Percentiles rank a stretch among this genome's conserved stretches.
phyloP scores from a whole-genome alignment of 164 flowering plant genomes.

The Magnolia officinalis region DNA sequence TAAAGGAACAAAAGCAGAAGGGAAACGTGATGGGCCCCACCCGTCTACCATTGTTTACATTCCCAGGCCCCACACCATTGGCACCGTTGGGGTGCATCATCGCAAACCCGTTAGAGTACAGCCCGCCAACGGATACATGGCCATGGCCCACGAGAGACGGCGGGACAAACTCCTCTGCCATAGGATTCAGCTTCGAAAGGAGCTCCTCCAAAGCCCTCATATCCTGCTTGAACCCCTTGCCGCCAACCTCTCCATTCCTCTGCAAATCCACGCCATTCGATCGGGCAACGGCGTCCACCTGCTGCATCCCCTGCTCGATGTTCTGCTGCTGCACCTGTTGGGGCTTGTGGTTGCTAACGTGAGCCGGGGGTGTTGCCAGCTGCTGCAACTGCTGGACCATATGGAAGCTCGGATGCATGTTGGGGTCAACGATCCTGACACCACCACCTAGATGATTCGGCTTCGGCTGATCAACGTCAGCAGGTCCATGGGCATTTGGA shows the following conservation, averaged over 20 bases:
- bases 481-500: slow-evolving; percentile 20
- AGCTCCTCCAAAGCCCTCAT: slow-evolving; percentile 81
- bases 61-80: slow-evolving; percentile 10
- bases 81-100: slow-evolving; percentile 13
- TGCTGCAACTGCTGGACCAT: slow-evolving; percentile 18
- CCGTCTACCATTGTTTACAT: slow-evolving; percentile 41
- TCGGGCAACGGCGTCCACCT: slow-evolving; percentile 5
- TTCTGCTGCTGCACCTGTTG: not conserved
- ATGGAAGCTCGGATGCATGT: slow-evolving; percentile 12
- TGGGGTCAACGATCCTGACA: slow-evolving; percentile 4
- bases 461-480: slow-evolving; percentile 18
- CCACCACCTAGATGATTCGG: slow-evolving; percentile 16
- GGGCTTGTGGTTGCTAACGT: not conserved
- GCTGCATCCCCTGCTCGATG: slow-evolving; percentile 9
- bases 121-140: slow-evolving; percentile 22
- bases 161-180: slow-evolving; percentile 91
- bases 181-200: slow-evolving; percentile 84
- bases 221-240: slow-evolving; percentile 46
- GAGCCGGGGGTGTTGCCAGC: not conserved
- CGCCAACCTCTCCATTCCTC: slow-evolving; percentile 30
- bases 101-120: slow-evolving; percentile 25
- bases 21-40: slow-evolving; percentile 23
- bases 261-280: slow-evolving; percentile 21
- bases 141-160: slow-evolving; percentile 38
- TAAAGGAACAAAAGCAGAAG: not conserved